Base-by-base conservation (phyloP, 176 grass and related monocot species). In the Urochloa ruziziensis region DNA sequence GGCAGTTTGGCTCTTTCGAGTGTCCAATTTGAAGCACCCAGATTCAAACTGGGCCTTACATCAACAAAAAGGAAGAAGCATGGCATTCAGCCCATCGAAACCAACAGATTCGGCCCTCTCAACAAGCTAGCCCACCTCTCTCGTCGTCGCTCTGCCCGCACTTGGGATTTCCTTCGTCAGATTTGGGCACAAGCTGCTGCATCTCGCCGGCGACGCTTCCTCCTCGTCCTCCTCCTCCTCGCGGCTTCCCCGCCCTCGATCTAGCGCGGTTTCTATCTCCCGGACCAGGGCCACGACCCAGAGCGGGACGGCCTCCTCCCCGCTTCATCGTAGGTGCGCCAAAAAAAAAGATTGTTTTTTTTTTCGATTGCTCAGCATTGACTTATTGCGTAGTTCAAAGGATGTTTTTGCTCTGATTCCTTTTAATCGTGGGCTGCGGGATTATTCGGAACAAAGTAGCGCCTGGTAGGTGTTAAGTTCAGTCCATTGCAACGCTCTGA, bases 181-280 rank as follows among this genome's bases (percentile, higher is more conserved):
- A 60, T 60, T 60, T 32, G 21, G 53, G 23, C 61, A 63, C 29
- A 62, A 30, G 13, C 7, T 12, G 28, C 21, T 27, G 40, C 67
- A 46, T 70, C 40, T 70, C 67, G 67, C 40, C 24, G 67, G 67
- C 67, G 67, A 28, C 67, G 40, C n/a, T n/a, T n/a, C n/a, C n/a
- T n/a, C n/a, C n/a, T n/a, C n/a, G n/a, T 2, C 40, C 9, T 15
- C 44, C 5, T 15, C 44, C 12, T 15, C 44, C 46, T 48, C 46
- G 2, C 46, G 46, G 14, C 46, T 48, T 48, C 46, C 46, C 14
- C 46, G 46, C 6, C 7, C 14, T 10, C 46, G n/a, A n/a, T n/a
- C 39, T 9, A 40, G 2, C 54, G 9, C 53, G 21, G 8, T 8
- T 24, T 56, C 23, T n/a, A 7, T 10, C 21, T 56, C 21, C 8